A percentile compares a stretch with the other conserved stretches of the same genome.
Conservation (phyloP, 306 rosid species). For the Cucumis sativus region DNA sequence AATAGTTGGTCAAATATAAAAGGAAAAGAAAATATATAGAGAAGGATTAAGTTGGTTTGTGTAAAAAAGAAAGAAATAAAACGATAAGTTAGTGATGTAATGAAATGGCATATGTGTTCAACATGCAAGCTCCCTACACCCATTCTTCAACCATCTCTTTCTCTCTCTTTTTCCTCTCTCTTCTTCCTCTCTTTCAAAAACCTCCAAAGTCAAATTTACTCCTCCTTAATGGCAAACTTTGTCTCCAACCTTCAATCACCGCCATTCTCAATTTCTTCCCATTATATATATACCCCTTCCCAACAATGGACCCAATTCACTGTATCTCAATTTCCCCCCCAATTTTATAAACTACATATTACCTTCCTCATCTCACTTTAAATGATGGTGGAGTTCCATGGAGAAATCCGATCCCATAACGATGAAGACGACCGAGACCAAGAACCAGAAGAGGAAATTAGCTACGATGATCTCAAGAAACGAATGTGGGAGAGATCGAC, state of each 20-base stretch:
- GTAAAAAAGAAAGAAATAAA: too few species aligned
- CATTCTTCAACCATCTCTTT: neutral
- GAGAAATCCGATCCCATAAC: neutral
- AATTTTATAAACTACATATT: too few species aligned
- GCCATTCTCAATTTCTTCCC: neutral
- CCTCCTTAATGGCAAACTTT: neutral
- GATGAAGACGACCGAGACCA: constrained; percentile 4
- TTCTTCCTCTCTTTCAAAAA: neutral
- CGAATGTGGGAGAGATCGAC: constrained; percentile 52
- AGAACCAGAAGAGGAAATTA: constrained; percentile 14
- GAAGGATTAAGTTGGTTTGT: too few species aligned
- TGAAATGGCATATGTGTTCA: neutral
- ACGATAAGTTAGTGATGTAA: neutral
- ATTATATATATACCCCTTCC: neutral
- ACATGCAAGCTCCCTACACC: neutral
- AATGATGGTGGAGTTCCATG: constrained; percentile 21
- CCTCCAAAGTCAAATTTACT: neutral
- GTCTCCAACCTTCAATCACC: neutral
- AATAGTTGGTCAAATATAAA: too few species aligned
- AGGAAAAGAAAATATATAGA: too few species aligned
- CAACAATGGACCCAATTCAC: neutral
- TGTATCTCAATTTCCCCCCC: neutral
- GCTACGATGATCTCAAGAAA: constrained; percentile 39
- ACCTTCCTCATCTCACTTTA: too few species aligned
- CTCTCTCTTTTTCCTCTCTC: neutral